phyloP scores from a whole-genome alignment of 805 yeast species.

The Schizosaccharomyces lindneri region DNA sequence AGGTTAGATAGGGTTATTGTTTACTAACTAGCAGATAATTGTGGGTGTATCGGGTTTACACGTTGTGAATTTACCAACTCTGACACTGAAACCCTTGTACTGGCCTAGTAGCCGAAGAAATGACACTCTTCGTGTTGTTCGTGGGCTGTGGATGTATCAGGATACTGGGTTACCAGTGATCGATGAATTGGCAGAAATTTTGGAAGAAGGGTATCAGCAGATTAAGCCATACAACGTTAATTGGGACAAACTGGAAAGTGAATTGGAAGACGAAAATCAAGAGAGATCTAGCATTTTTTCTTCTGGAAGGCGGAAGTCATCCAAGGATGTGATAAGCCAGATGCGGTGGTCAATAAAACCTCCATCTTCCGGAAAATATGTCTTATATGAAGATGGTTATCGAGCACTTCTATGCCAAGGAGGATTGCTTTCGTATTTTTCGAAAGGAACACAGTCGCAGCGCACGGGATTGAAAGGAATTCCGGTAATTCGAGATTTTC shows the following conservation, averaged over 20 bases:
- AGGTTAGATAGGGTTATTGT: neutral
- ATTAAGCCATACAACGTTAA: slow-evolving; percentile 11
- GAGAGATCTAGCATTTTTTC: neutral
- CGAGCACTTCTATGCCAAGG: slow-evolving; percentile 7
- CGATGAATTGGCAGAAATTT: slow-evolving; percentile 12
- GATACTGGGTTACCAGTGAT: slow-evolving; percentile 15
- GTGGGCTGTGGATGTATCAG: slow-evolving; percentile 17
- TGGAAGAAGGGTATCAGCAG: slow-evolving; percentile 8
- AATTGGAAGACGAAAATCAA: slow-evolving; percentile 8
- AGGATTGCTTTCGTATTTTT: slow-evolving; percentile 8
- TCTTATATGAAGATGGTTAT: slow-evolving; percentile 3
- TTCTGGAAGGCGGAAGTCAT: slow-evolving; percentile 5
- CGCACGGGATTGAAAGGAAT: slow-evolving; percentile 7
- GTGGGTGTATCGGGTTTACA: slow-evolving; percentile 8
- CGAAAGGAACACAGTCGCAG: slow-evolving; percentile 5
- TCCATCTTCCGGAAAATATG: neutral
- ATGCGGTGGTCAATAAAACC: neutral
- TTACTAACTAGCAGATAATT: slow-evolving; percentile 6
- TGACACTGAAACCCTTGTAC: slow-evolving; percentile 14
- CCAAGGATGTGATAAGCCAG: slow-evolving; percentile 7
- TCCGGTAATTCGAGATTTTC: neutral
- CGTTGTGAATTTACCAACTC: slow-evolving; percentile 7
- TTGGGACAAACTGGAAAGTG: slow-evolving; percentile 10
- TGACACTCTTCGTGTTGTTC: slow-evolving; percentile 13
- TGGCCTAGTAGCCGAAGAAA: slow-evolving; percentile 13